Conservation (phyloP, 208 protist species). For the Trypanosomatidae sp. region DNA sequence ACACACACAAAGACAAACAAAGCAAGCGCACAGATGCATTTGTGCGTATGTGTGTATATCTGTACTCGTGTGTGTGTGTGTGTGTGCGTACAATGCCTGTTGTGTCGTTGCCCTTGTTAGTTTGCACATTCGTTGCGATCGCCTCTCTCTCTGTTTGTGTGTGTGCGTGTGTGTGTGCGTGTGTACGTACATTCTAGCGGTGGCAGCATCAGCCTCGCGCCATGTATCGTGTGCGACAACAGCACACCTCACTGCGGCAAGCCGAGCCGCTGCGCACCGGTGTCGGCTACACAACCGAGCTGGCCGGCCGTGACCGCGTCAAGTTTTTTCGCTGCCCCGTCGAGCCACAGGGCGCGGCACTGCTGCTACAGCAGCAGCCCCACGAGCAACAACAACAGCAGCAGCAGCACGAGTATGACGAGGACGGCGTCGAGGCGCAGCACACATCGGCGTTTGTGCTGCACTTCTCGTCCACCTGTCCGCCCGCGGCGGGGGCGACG, state of each 20-base stretch:
- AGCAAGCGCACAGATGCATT: no score
- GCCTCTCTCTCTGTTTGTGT: constrained; percentile 1
- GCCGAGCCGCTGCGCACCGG: constrained; percentile 33
- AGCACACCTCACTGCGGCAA: no score
- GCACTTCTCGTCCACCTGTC: no score
- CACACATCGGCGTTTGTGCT: constrained; percentile 13
- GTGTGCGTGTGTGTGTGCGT: no score
- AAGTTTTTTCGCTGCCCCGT: constrained; percentile 81
- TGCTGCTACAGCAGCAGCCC: constrained; percentile 6
- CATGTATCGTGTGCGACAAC: no score
- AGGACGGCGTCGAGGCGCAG: constrained; percentile 3
- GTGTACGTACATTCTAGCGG: no score
- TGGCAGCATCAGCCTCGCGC: no score
- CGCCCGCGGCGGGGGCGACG: no score
- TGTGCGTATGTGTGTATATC: neutral
- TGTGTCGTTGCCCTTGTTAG: neutral
- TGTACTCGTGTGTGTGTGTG: constrained; percentile 1
- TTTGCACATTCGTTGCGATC: neutral
- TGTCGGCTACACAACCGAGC: constrained; percentile 50
- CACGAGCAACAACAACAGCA: no score
- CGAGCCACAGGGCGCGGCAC: constrained; percentile 22
- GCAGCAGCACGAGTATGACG: no score
- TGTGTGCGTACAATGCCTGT: neutral
- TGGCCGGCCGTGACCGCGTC: constrained; percentile 71
- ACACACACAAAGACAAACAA: no score